A percentile compares a stretch with the other conserved stretches of the same genome.
Conservation (phyloP, 768 basidiomycete genomes). For the Tephrocybe rancida region DNA sequence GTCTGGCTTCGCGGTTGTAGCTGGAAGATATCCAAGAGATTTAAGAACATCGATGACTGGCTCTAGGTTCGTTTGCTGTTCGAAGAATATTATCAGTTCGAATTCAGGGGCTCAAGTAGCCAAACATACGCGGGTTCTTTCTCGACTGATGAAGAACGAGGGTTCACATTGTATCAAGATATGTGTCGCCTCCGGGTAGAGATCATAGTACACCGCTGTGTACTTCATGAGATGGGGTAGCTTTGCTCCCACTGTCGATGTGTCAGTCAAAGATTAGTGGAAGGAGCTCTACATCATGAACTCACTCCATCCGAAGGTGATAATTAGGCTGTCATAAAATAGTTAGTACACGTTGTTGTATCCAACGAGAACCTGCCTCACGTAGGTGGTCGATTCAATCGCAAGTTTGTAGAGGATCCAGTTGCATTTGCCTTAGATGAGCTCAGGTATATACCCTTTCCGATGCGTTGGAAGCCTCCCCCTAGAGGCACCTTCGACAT, state of each 20-base stretch:
- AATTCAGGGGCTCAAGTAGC: neutral
- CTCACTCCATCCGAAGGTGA: conserved; percentile 52
- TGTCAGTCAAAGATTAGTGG: conserved; percentile 4
- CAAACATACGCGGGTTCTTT: conserved; percentile 31
- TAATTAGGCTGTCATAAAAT: conserved; percentile 33
- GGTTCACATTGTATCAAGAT: conserved; percentile 40
- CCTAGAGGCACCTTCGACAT: neutral
- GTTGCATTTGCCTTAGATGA: neutral
- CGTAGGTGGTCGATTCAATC: conserved; percentile 6
- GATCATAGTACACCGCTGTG: conserved; percentile 36
- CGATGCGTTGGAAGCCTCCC: conserved; percentile 10
- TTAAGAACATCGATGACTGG: conserved; percentile 38
- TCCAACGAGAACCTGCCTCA: neutral
- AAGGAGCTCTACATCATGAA: neutral
- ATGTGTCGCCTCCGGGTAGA: conserved; percentile 45
- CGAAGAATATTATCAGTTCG: neutral
- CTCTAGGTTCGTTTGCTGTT: conserved; percentile 29
- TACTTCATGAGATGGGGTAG: conserved; percentile 50
- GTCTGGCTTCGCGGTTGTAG: neutral
- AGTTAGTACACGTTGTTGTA: neutral
- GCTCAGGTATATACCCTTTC: conserved; percentile 9
- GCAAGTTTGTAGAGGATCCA: no score
- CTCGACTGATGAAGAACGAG: conserved; percentile 36
- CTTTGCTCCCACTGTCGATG: conserved; percentile 43
- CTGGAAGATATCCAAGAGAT: neutral